These are phyloP conservation scores for Leccinum fallax DNA, from an alignment of 1,284 basidiomycete genomes.

Conservation along the genomic window DNA sequence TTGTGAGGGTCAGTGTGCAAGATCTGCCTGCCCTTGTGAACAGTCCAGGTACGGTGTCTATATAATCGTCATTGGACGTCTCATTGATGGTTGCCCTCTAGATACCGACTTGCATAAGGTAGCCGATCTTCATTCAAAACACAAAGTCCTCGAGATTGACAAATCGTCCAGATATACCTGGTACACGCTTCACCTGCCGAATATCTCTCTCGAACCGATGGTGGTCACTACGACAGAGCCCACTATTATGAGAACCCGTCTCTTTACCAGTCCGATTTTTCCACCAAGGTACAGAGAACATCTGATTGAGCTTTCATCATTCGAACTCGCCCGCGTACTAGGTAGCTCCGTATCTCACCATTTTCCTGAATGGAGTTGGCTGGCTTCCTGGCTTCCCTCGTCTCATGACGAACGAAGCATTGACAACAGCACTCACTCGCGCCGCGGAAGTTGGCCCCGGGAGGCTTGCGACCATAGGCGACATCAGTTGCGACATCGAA, in stretches of 20 bases:
- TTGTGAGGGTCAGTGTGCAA: slow-evolving; percentile 57
- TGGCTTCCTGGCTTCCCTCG: slow-evolving; percentile 81
- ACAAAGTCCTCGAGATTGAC: slow-evolving; percentile 2
- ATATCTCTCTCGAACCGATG: slow-evolving; percentile 64
- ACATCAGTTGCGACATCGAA: slow-evolving; percentile 85
- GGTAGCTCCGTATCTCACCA: slow-evolving; percentile 83
- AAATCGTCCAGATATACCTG: slow-evolving; percentile 65
- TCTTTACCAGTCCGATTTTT: slow-evolving; percentile 68
- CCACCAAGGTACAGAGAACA: slow-evolving; percentile 52
- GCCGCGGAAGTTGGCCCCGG: slow-evolving; percentile 54
- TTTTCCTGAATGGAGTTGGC: slow-evolving; percentile 84
- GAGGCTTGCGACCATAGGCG: slow-evolving; percentile 73
- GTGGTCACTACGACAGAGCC: slow-evolving; percentile 58
- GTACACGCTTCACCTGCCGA: slow-evolving; percentile 72
- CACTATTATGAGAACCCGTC: slow-evolving; percentile 76
- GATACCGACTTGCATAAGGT: slow-evolving; percentile 59
- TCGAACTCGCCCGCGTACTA: slow-evolving; percentile 30
- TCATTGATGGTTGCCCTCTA: slow-evolving; percentile 26
- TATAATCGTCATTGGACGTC: neutral
- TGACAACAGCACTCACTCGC: slow-evolving; percentile 53
- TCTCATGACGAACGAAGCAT: slow-evolving; percentile 70
- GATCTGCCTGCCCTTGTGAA: slow-evolving; percentile 60
- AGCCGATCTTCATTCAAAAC: neutral
- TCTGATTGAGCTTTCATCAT: neutral
- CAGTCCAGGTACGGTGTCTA: slow-evolving; percentile 47